Conservation (phyloP, 192 early-diverging fungal genomes). For the Coemansia aciculifera region DNA sequence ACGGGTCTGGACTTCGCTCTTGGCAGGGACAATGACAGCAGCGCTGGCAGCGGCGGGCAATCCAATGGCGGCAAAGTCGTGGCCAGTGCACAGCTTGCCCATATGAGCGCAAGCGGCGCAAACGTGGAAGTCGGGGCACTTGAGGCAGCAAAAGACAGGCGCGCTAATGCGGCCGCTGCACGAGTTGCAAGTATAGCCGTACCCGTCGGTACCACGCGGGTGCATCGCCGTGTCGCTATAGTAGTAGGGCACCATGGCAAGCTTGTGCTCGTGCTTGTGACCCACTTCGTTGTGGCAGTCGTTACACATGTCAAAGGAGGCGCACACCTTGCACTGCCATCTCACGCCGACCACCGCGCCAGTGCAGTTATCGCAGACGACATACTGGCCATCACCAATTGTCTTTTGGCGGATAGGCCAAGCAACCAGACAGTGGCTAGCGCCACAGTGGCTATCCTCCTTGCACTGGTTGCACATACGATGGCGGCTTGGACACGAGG, state of each 20-base stretch:
- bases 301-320: conserved; percentile 59
- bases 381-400: conserved; percentile 28
- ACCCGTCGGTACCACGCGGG: conserved; percentile 13
- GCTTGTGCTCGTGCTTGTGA: conserved; percentile 29
- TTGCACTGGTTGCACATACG: conserved; percentile 48
- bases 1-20: conserved; percentile 8
- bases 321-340: conserved; percentile 61
- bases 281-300: conserved; percentile 53
- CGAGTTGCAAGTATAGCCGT: conserved; percentile 30
- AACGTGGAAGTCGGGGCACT: conserved; percentile 43
- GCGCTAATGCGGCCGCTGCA: conserved; percentile 24
- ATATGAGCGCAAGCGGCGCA: conserved; percentile 23
- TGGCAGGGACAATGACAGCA: not conserved
- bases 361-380: conserved; percentile 61
- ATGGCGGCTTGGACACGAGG: conserved; percentile 21
- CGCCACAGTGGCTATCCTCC: not conserved
- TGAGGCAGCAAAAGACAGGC: conserved; percentile 31
- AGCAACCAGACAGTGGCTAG: conserved; percentile 24
- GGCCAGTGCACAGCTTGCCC: conserved; percentile 53
- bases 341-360: conserved; percentile 50
- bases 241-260: conserved; percentile 18
- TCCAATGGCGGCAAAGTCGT: conserved; percentile 46
- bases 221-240: conserved; percentile 22
- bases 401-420: conserved; percentile 35
- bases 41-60: not conserved